These are phyloP conservation scores for Cyclotella distinguenda DNA, from an alignment of 108 stramenopile genomes.

Conservation along the genomic window DNA sequence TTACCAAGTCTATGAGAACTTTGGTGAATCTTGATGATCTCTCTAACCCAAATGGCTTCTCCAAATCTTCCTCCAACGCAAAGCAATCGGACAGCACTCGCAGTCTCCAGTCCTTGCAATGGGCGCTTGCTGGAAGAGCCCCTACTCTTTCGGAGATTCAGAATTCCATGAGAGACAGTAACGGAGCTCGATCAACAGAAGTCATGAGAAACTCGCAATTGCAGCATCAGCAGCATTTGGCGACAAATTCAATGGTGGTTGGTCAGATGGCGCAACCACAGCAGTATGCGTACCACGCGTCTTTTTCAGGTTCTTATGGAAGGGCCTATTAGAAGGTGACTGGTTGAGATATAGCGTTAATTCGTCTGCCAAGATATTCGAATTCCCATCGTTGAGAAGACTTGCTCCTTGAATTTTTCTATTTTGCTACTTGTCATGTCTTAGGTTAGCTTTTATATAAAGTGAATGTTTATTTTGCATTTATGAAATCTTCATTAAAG, in stretches of 20 bases:
- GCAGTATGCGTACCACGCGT: neutral
- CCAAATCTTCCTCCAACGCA: slow-evolving; percentile 1
- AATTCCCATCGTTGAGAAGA: too few species aligned
- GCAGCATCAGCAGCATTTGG: neutral
- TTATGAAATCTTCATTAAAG: too few species aligned
- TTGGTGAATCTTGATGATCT: slow-evolving; percentile 49
- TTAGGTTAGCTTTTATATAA: too few species aligned
- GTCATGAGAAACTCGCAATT: neutral
- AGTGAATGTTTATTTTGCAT: too few species aligned
- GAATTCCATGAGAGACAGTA: slow-evolving; percentile 1
- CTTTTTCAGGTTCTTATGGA: neutral
- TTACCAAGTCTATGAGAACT: slow-evolving; percentile 35
- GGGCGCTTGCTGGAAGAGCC: slow-evolving; percentile 25
- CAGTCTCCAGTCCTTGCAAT: slow-evolving; percentile 11
- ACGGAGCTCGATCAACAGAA: neutral
- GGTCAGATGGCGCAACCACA: neutral
- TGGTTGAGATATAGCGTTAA: too few species aligned
- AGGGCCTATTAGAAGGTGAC: too few species aligned
- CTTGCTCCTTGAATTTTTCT: too few species aligned
- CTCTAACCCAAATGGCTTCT: neutral
- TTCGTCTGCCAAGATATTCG: too few species aligned
- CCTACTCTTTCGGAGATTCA: slow-evolving; percentile 41
- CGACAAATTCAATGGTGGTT: neutral
- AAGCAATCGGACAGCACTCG: neutral
- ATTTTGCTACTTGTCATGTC: too few species aligned